These are phyloP conservation scores for Talaromyces sp. DNA, from an alignment of 2,329 filamentous ascomycete genomes.

Conservation along the genomic window DNA sequence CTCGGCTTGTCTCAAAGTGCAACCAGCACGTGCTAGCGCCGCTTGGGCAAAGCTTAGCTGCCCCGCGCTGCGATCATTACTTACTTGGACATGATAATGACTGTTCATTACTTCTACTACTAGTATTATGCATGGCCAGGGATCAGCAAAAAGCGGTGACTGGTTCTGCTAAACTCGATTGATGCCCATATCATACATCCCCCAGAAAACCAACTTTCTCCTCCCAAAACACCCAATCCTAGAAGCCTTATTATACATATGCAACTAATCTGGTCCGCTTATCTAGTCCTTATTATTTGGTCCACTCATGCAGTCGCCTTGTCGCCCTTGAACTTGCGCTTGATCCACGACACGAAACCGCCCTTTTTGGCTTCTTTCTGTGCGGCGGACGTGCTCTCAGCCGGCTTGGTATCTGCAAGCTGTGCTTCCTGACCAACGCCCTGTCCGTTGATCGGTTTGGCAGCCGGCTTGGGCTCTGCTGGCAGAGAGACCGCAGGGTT, in stretches of 20 bases:
- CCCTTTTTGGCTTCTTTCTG: slow-evolving; percentile 12
- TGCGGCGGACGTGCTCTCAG: not conserved
- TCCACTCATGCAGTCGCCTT: slow-evolving; percentile 2
- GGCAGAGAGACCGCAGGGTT: not conserved
- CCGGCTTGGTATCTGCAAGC: not conserved
- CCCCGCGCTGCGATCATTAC: no score
- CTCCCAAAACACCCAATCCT: not conserved
- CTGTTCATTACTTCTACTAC: no score
- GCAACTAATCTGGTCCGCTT: not conserved
- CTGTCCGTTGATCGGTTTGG: not conserved
- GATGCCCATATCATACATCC: not conserved
- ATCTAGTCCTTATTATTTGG: not conserved
- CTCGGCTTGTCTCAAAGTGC: not conserved
- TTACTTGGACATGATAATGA: no score
- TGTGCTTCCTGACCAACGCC: not conserved
- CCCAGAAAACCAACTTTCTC: not conserved
- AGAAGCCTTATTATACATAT: not conserved
- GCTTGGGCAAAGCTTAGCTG: not conserved
- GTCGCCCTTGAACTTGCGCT: slow-evolving; percentile 14
- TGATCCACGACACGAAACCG: slow-evolving; percentile 13
- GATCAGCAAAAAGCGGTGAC: not conserved
- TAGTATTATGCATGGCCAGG: not conserved
- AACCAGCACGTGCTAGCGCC: not conserved
- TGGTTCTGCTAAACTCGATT: not conserved
- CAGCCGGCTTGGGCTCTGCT: not conserved